phyloP scores from a whole-genome alignment of 495 filamentous ascomycete genomes.

The Penicillium dipodomyicola region DNA sequence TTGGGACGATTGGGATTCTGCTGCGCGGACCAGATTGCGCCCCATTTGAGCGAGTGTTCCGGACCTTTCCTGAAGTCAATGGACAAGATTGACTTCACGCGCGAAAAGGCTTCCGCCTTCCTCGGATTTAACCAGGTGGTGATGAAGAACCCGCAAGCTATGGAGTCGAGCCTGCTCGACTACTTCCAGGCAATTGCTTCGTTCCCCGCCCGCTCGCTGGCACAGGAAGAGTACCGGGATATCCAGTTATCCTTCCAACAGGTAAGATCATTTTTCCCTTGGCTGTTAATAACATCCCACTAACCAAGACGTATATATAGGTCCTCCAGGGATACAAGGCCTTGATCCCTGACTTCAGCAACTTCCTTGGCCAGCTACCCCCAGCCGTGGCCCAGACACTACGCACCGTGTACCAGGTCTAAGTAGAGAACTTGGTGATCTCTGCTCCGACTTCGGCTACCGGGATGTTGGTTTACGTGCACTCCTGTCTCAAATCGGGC shows the following conservation, averaged over 20 bases:
- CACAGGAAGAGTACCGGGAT: constrained; percentile 51
- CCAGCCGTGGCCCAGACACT: constrained; percentile 58
- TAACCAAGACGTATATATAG: constrained; percentile 42
- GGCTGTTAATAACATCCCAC: not conserved
- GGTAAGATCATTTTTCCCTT: constrained; percentile 30
- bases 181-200: constrained; percentile 84
- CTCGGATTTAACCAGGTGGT: constrained; percentile 85
- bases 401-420: constrained; percentile 46
- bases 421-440: constrained; percentile 9
- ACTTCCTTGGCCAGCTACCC: constrained; percentile 70
- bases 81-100: constrained; percentile 78
- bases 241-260: constrained; percentile 53
- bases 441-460: not conserved
- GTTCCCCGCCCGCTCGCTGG: constrained; percentile 59
- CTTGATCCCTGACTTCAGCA: constrained; percentile 80
- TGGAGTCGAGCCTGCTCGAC: constrained; percentile 77
- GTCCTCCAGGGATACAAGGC: constrained; percentile 77
- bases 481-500: not conserved
- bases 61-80: constrained; percentile 78
- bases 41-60: constrained; percentile 78
- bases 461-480: not conserved
- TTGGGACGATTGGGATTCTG: constrained; percentile 86
- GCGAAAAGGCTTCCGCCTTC: constrained; percentile 93
- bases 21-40: constrained; percentile 71
- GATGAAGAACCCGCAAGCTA: constrained; percentile 82